Evolutionary conservation across 495 filamentous ascomycete species (phyloP).

Genomic region (Podospora anserina): DNA sequence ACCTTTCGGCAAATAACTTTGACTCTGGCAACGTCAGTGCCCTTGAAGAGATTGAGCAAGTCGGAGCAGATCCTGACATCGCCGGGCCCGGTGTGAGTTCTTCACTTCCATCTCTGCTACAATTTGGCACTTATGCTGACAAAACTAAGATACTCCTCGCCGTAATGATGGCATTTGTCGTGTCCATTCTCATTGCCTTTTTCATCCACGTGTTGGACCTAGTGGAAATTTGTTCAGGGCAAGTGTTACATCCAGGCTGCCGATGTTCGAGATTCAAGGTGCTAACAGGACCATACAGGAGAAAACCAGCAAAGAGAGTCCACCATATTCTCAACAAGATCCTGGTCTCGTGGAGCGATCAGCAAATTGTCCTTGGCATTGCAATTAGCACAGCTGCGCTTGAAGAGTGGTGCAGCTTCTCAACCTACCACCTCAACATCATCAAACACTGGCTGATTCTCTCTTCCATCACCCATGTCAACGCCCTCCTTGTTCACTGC

Average conservation of each 20-base stretch:
- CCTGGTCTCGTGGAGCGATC: slow-evolving; percentile 9
- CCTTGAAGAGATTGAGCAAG: background rate
- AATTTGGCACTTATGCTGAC: too few species aligned
- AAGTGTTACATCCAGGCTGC: background rate
- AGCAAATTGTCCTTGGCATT: slow-evolving; percentile 12
- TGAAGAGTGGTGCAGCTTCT: slow-evolving; percentile 8
- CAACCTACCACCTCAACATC: slow-evolving; percentile 16
- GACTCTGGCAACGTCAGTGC: background rate
- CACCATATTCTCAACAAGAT: background rate
- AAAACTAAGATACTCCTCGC: background rate
- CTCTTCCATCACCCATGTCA: slow-evolving; percentile 11
- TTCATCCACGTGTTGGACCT: background rate
- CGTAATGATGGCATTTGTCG: background rate
- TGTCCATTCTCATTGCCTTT: background rate
- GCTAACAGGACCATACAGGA: background rate
- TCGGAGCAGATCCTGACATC: background rate
- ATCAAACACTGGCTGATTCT: slow-evolving; percentile 13
- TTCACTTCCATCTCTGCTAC: too few species aligned
- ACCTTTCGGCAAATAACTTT: background rate
- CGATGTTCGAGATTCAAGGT: background rate
- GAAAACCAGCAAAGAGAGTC: background rate
- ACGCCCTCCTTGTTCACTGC: slow-evolving; percentile 15
- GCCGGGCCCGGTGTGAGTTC: background rate
- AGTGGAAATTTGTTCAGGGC: background rate
- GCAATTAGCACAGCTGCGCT: slow-evolving; percentile 15